Percentiles rank a stretch among this genome's conserved stretches.
Conservation (phyloP, 495 filamentous ascomycete species). For the Xylaria scruposa region DNA sequence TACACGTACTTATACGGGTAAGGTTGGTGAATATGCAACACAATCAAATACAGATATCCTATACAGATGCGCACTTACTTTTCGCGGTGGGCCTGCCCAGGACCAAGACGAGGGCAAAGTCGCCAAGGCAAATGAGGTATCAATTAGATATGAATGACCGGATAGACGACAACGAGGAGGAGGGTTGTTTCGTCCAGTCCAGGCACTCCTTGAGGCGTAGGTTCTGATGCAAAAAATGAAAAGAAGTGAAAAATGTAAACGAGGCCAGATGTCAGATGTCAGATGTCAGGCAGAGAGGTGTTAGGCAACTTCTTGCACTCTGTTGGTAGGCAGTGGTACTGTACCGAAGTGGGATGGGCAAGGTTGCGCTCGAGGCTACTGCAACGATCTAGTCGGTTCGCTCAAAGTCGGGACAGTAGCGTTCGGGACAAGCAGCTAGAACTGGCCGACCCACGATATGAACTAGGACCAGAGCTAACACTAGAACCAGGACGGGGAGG, state of each 20-base stretch:
- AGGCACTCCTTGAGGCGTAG: not conserved
- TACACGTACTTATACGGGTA: not conserved
- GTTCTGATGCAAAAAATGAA: not conserved
- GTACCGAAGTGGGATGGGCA: not conserved
- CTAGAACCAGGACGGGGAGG: slow-evolving; percentile 4
- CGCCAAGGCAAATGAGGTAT: not conserved
- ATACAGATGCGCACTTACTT: not conserved
- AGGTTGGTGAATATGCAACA: not conserved
- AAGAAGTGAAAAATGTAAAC: not conserved
- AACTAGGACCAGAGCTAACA: slow-evolving; percentile 8
- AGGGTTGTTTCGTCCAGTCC: not conserved
- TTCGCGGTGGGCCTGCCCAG: not conserved
- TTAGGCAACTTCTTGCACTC: not conserved
- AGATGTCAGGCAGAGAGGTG: slow-evolving; percentile 1
- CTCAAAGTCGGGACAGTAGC: slow-evolving; percentile 16
- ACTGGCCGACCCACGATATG: slow-evolving; percentile 18
- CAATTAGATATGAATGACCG: not conserved
- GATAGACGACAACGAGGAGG: not conserved
- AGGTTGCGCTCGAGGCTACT: slow-evolving; percentile 20
- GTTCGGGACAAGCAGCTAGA: slow-evolving; percentile 13
- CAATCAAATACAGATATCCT: not conserved
- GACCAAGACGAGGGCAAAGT: slow-evolving; percentile 8
- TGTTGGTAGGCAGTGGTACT: not conserved
- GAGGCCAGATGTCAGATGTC: not conserved
- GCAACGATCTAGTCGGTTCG: slow-evolving; percentile 3